Base-by-base conservation (phyloP, 2,329 filamentous ascomycete genomes). In the Xylariaceae sp. region DNA sequence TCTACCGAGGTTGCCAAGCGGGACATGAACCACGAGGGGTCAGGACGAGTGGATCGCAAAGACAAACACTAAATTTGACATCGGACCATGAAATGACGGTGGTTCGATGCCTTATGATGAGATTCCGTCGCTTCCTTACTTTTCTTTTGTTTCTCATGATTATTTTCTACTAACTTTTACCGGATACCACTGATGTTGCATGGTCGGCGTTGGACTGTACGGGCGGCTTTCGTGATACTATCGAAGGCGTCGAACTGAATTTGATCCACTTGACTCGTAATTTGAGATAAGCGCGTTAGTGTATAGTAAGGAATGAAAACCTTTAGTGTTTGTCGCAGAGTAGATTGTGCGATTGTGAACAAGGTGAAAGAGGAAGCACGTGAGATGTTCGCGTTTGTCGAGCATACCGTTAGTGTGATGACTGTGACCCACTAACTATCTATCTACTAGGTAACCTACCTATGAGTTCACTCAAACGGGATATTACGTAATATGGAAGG, bases 1-100 rank as follows among this genome's bases (percentile, higher is more conserved):
- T 19, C 19, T 43, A 65, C 57, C 49, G 63, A 65, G 26, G 56
- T 62, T 8, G 54, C 58, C 1, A 52, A 55, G 34, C 58, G 50
- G 32, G 60, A 64, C 3, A 31, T 35, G 1, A 41, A 27, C 29
- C 30, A 52, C 3, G 40, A 9, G 4, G 42, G 37, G 11, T 50
- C 47, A 29, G 54, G 40, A 53, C 7, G 57, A 9, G 56, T 58
- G 29, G 59, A 59, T 7, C 53, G 54, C 27, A 60, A 59, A 41
- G 50, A 49, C 7, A 45, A 26, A 29, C 27, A 6, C 6, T 7
- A 29, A 32, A 4, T 27, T 37, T 11, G 47, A 47, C 55, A 19
- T 19, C 19, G 19, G 29, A 3, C 30, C 3, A 44, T n/a, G 31
- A n/a, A 4, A 32, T 11, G 9, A 44, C 12, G 32, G 29, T 19